Percentiles rank a stretch among this genome's conserved stretches.
Conservation (phyloP, 495 filamentous ascomycete species). For the Aspergillus hancockii region DNA sequence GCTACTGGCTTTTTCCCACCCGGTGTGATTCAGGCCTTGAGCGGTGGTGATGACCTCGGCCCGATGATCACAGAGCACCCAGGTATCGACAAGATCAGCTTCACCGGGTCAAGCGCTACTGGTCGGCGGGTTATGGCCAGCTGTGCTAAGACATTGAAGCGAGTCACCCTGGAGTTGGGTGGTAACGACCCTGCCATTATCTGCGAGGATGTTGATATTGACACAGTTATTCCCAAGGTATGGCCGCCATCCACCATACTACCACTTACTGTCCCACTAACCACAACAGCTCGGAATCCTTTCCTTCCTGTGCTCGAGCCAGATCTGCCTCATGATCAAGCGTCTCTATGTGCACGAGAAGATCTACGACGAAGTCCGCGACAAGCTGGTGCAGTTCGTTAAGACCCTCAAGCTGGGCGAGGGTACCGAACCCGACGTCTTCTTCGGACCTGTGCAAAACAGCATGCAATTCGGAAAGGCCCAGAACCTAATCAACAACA, state of each 20-base stretch:
- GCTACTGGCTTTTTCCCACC: slow-evolving; percentile 60
- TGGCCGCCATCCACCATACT: not conserved
- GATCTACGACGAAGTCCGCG: slow-evolving; percentile 62
- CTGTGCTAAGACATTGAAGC: slow-evolving; percentile 62
- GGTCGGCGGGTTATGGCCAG: slow-evolving; percentile 65
- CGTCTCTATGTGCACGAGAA: slow-evolving; percentile 66
- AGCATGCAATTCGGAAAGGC: slow-evolving; percentile 54
- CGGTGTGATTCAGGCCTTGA: slow-evolving; percentile 66
- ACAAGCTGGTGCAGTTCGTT: slow-evolving; percentile 54
- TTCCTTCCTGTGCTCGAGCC: slow-evolving; percentile 54
- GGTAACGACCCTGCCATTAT: slow-evolving; percentile 68
- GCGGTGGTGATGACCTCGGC: slow-evolving; percentile 66
- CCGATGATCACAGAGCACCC: slow-evolving; percentile 59
- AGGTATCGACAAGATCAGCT: slow-evolving; percentile 66
- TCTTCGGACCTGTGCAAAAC: slow-evolving; percentile 62
- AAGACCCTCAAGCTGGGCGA: slow-evolving; percentile 46
- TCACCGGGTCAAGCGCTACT: slow-evolving; percentile 66
- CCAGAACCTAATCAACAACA: slow-evolving; percentile 45
- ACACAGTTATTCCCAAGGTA: slow-evolving; percentile 55
- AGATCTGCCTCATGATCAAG: slow-evolving; percentile 59
- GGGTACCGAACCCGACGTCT: slow-evolving; percentile 36
- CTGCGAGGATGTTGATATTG: slow-evolving; percentile 61
- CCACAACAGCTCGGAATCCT: slow-evolving; percentile 39
- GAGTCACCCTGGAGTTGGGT: slow-evolving; percentile 59
- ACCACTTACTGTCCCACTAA: not conserved